Evolutionary conservation across 2,329 filamentous ascomycete genomes (phyloP), one percentile per base, ranked within the genome.

Genomic region (Talaromyces albobiverticillius): DNA sequence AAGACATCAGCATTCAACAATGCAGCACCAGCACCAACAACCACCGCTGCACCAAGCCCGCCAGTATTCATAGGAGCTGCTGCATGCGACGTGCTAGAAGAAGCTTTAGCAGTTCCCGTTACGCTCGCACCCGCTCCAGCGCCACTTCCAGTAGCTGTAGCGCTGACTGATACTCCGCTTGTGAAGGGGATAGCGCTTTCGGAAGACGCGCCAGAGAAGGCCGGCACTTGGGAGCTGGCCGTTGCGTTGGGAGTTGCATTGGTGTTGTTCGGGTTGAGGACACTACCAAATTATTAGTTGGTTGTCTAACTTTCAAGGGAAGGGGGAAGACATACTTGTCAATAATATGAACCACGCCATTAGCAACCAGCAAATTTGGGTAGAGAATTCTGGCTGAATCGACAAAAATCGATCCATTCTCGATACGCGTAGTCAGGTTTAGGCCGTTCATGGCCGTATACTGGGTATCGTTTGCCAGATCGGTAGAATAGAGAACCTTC

Each of bases 1-100:
- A n/a, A 18, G 22, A 36, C 10, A 34, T 52, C 6, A 26, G 61
- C 48, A 58, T 61, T 46, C 20, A 42, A 38, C 40, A 42, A 34
- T 18, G n/a, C 18, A 23, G 25, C 18, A 18, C 1, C 5, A 3
- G 50, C 50, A 23, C 50, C 50, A 18, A 46, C 18, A n/a, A 38
- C 31, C 31, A 52, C 11, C 9, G 50, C 50, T 13, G 50, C 50
- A 20, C 50, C 50, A 16, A 52, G 9, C 20, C 50, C 50, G 14
- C 29, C 31, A 22, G 41, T 46, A 16, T 20, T 31, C 41, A 52
- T 52, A 3, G 50, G 50, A 26, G 42, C 29, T 14, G 41, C 41
- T 18, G 22, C 50, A 52, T 11, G 26, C 10, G 31, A 38, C 7
- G 50, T 38, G 18, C 41, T 8, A 22, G 36, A 40, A 40, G 36